Base-by-base conservation (phyloP, 768 basidiomycete genomes). In the Crepidotus variabilis region DNA sequence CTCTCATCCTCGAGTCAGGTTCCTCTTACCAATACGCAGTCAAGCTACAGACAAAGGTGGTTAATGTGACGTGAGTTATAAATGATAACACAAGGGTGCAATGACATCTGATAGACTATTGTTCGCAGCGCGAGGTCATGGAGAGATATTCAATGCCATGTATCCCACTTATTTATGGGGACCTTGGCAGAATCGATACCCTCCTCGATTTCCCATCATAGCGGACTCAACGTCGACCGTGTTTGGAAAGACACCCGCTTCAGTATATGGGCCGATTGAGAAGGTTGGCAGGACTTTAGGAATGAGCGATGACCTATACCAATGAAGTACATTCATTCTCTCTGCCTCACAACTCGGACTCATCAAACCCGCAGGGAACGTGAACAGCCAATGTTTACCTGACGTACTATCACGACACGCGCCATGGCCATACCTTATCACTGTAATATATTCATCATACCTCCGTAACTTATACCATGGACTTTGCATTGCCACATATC, bases 1-100 rank as follows among this genome's bases (percentile, higher is more conserved):
- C 84, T 32, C 76, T 88, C 56, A 77, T 89, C 57, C 77, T 89
- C 60, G 85, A 87, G 63, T 85, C 87, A 18, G 87, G 87, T 6
- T 78, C 79, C 20, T 71, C 82, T 36, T 89, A 89, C 73, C 79
- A 80, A 64, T 88, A 89, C 67, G 85, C 83, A 34, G 72, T 89
- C 57, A 88, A 87, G 68, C 77, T 78, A 58, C 79, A 77, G 60
- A 79, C 81, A 50, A 84, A 83, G 64, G 86, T 88, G 24, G 84
- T 80, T 56, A 84, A 85, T 66, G 79, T 89, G 69, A 86, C 85
- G 87, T 88, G 69, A 64, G 85, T 74, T 45, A 16, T 48, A 47
- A 20, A 32, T 18, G 45, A 28, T 20, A 13, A 32, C 11, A 6
- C 28, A 45, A 49, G 34, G 28, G 47, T 39, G 35, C 18, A 48